Base-by-base conservation (phyloP, 2,329 filamentous ascomycete species). In the Microcyclospora tardicrescens region DNA sequence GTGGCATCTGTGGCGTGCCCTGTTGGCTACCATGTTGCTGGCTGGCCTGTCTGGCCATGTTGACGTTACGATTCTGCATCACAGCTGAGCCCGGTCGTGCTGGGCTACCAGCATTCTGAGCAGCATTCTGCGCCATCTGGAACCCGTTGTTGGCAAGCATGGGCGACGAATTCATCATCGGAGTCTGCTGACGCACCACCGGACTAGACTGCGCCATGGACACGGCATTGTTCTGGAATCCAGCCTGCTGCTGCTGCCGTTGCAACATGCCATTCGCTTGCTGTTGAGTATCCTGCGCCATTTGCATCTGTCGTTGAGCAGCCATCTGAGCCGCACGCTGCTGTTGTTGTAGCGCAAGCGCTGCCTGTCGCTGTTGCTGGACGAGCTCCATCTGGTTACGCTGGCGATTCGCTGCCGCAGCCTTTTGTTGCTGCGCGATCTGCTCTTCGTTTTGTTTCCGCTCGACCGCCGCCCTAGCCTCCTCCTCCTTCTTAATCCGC, bases 81-180 rank as follows among this genome's bases (percentile, higher is more conserved):
- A 76, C 74, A 5, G 77, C 76, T 12, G 79, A 83, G 1, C 77
- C 64, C 12, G 80, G 77, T 33, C 79, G 68, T 13, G 76, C 66
- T 16, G 80, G 80, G 51, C 79, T 84, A 14, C 60, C 61, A 37
- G 68, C 75, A 14, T 76, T 77, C 68, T 82, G 78, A 49, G 71
- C 79, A 1, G 79, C 81, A 35, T 75, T 76, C 28, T 71, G 68
- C 44, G 79, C 57, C 66, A 68, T 68, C 3, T 64, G 61, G 30
- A 67, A 66, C 16, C 66, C 62, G 30, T 61, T 63, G 46, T 57
- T 52, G 13, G 42, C 44, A 38, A 64, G 54, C 43, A 63, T 62
- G 1, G 66, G 67, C 9, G 63, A 64, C n/a, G 64, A 60, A 36
- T 56, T 59, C 58, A 67, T 62, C 8, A 63, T 61, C 11, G 65